These are phyloP conservation scores for Fusarium chlamydosporum DNA, from an alignment of 2,329 filamentous ascomycete species.

Conservation along the genomic window DNA sequence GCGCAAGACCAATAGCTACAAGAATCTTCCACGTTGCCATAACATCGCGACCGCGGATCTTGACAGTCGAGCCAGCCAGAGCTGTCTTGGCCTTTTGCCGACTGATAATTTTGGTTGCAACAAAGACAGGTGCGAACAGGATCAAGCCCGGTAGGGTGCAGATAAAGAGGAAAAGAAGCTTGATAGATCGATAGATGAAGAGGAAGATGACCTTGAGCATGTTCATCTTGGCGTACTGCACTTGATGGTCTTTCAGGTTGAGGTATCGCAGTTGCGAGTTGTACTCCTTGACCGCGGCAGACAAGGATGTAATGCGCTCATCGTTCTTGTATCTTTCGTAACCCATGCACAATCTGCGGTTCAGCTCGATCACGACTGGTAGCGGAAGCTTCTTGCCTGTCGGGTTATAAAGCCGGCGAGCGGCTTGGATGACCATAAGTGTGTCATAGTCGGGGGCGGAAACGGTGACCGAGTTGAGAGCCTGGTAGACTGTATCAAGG, in stretches of 20 bases:
- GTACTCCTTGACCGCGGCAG: slow-evolving; percentile 83
- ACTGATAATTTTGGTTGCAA: slow-evolving; percentile 86
- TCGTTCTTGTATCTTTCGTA: slow-evolving; percentile 95
- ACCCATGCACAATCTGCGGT: slow-evolving; percentile 88
- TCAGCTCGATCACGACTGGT: slow-evolving; percentile 93
- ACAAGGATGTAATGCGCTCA: slow-evolving; percentile 81
- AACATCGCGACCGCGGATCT: slow-evolving; percentile 88
- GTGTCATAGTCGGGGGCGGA: slow-evolving; percentile 96
- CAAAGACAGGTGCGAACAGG: slow-evolving; percentile 90
- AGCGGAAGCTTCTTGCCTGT: slow-evolving; percentile 94
- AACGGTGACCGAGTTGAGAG: slow-evolving; percentile 89
- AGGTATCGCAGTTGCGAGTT: slow-evolving; percentile 89
- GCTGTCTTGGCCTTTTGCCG: slow-evolving; percentile 86
- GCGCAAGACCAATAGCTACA: slow-evolving; percentile 86
- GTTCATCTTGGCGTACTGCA: slow-evolving; percentile 90
- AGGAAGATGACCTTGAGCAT: slow-evolving; percentile 80
- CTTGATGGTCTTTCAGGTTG: slow-evolving; percentile 92
- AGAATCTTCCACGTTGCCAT: slow-evolving; percentile 96
- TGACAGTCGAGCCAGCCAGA: slow-evolving; percentile 87
- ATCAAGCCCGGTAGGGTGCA: slow-evolving; percentile 88
- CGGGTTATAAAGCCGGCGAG: slow-evolving; percentile 91
- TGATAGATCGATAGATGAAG: slow-evolving; percentile 83
- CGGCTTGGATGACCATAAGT: slow-evolving; percentile 95
- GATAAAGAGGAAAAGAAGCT: slow-evolving; percentile 81
- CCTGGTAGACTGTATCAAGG: slow-evolving; percentile 87